Percentiles rank a stretch among this genome's conserved stretches.
These are phyloP conservation scores for Ambrosia hybrid DNA, from an alignment of 140 eudicot species.

Conservation along the genomic window DNA sequence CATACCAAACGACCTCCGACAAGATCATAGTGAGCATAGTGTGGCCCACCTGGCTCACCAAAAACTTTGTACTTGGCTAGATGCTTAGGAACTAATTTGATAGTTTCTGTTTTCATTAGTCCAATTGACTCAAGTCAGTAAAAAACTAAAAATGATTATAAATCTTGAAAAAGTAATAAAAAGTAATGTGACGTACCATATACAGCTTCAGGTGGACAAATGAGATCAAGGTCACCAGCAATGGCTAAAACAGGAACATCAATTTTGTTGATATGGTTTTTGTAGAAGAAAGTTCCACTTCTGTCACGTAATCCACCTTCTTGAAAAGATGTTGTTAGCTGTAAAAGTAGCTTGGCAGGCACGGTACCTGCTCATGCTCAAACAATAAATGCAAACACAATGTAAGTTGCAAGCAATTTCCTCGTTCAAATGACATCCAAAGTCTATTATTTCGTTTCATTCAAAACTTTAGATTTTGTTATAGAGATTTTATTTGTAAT, in stretches of 20 bases:
- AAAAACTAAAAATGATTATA: background rate
- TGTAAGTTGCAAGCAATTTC: background rate
- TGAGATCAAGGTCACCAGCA: slow-evolving; percentile 73
- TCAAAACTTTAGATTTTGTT: no score
- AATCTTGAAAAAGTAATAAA: background rate
- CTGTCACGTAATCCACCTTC: slow-evolving; percentile 69
- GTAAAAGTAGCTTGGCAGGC: slow-evolving; percentile 75
- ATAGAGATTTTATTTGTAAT: no score
- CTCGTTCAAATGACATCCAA: no score
- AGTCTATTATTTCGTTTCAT: no score
- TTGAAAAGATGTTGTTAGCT: slow-evolving; percentile 66
- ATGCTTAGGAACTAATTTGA: slow-evolving; percentile 60
- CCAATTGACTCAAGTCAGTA: background rate
- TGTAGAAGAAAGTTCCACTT: slow-evolving; percentile 62
- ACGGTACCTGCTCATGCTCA: slow-evolving; percentile 50
- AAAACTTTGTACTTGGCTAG: slow-evolving; percentile 56
- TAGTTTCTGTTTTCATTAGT: slow-evolving; percentile 54
- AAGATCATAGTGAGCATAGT: slow-evolving; percentile 78
- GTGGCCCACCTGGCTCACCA: slow-evolving; percentile 72
- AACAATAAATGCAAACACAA: background rate
- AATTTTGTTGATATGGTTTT: slow-evolving; percentile 57
- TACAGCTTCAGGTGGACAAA: slow-evolving; percentile 93
- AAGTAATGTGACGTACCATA: slow-evolving; percentile 43
- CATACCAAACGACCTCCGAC: slow-evolving; percentile 79
- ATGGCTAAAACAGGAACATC: slow-evolving; percentile 63